Evolutionary conservation across 2,329 filamentous ascomycete genomes (phyloP), one percentile per base, ranked within the genome.

Genomic region (Fusarium praegraminearum): DNA sequence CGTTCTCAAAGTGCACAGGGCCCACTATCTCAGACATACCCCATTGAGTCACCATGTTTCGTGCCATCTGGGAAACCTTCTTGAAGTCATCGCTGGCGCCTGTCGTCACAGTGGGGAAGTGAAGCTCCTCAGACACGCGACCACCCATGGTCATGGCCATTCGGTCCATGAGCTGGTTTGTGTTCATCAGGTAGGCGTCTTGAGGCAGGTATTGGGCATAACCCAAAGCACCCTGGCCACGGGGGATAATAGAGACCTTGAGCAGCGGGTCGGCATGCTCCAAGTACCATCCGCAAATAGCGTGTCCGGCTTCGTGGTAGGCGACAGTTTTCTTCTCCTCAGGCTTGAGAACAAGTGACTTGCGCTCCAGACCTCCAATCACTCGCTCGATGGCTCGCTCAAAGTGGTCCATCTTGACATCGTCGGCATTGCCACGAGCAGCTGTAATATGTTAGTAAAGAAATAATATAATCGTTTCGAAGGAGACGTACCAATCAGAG

Each of bases 71-170:
- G 4, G 96, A 98, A 41, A 98, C 96, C 83, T 99, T 99, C 82
- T 96, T 95, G 87, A 99, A 99, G 79, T 99, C 96, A 79, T 98
- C 96, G 56, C 91, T 94, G 22, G 95, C 96, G 60, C 96, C 96
- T 47, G 93, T 96, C 3, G 96, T 99, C 22, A 99, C 96, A 0
- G 94, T 97, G 35, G 96, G 91, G 81, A 99, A 99, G 82, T 99
- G 95, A 10, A 99, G 83, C 81, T 99, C 96, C 82, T 99, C 96
- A 22, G 92, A 96, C 26, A 99, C 92, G 71, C 96, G 93, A 3
- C 96, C 96, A 73, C 94, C 96, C 57, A 99, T 90, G 4, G 95
- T 98, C 96, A 99, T 99, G 70, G 96, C 96, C 96, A 99, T 99
- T 73, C 96, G 94, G 80, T 99, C 96, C 93, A 98, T 97, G 43